Base-by-base conservation (phyloP, 1,139 yeast species). In the Suhomyces atakaporum region DNA sequence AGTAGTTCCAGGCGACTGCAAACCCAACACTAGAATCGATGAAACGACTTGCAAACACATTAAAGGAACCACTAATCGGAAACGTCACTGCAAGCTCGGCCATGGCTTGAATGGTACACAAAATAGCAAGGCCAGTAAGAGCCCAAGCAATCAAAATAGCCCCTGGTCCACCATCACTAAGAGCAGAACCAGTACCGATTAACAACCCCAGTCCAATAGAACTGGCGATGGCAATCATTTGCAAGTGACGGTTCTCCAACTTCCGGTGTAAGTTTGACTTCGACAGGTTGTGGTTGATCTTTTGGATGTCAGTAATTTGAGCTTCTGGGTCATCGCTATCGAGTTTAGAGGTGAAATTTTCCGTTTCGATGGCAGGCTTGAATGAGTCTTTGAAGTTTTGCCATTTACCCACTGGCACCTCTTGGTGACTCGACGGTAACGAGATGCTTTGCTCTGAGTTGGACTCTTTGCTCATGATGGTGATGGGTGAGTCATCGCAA, bases 91-190 rank as follows among this genome's bases (percentile, higher is more conserved):
- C 58, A 26, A 62, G 50, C 35, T 62, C 68, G 10, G 66, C 68
- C 56, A 62, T 51, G 27, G 66, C 63, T 42, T 60, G 65, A 46
- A 61, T 58, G n/a, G 63, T 60, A 33, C 58, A 54, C 35, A 56
- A 57, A 27, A 62, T 58, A 12, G 60, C 57, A 24, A 54, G 42
- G 0, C 65, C 66, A 2, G 62, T 60, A 22, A 60, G 42, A 1
- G 56, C 51, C 62, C 63, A 62, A 6, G 63, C 64, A 28, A 62
- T 58, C 31, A 77, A 81, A 26, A 84, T 78, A 15, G 88, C 79
- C 8, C 55, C 63, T 2, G 94, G 82, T 54, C 86, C 86, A 41
- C 88, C 89, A 25, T 48, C 43, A 9, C 42, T 36, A 39, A 56
- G 48, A 5, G 57, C 58, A 20, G 50, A 42, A 7, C 60, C 62